phyloP scores from a whole-genome alignment of 2,329 filamentous ascomycete genomes.

The Aspergillus flavus region DNA sequence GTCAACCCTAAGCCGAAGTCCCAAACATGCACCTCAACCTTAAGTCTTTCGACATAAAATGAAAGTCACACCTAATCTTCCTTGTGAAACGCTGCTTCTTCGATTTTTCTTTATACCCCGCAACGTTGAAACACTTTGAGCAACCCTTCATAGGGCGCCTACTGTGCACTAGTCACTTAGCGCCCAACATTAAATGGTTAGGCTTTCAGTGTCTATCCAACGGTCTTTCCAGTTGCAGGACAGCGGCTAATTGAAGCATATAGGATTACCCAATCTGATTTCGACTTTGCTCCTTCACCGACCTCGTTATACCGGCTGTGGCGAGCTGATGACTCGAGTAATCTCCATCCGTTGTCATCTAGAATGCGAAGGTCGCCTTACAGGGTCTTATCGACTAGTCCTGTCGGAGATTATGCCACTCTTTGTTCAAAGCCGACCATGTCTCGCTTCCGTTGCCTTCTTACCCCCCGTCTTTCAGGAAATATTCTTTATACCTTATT shows the following conservation, averaged over 20 bases:
- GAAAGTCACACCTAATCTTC: background rate
- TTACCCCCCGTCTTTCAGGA: background rate
- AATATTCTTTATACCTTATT: background rate
- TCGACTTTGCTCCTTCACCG: background rate
- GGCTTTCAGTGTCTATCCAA: background rate
- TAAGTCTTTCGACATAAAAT: background rate
- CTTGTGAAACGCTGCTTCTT: background rate
- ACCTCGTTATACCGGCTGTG: background rate
- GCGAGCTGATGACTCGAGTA: background rate
- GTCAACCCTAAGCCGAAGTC: background rate
- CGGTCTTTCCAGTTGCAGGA: background rate
- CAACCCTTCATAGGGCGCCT: background rate
- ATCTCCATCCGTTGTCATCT: background rate
- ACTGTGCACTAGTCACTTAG: background rate
- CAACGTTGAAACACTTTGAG: background rate
- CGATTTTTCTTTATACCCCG: background rate
- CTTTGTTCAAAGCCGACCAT: background rate
- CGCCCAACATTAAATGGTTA: background rate
- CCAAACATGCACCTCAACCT: background rate
- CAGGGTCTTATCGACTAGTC: background rate
- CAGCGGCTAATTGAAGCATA: background rate
- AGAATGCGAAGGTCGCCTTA: background rate
- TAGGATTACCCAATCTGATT: background rate
- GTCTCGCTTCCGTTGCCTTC: background rate
- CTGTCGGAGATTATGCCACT: background rate